phyloP scores from a whole-genome alignment of 495 filamentous ascomycete genomes.

The Xylaria longipes region DNA sequence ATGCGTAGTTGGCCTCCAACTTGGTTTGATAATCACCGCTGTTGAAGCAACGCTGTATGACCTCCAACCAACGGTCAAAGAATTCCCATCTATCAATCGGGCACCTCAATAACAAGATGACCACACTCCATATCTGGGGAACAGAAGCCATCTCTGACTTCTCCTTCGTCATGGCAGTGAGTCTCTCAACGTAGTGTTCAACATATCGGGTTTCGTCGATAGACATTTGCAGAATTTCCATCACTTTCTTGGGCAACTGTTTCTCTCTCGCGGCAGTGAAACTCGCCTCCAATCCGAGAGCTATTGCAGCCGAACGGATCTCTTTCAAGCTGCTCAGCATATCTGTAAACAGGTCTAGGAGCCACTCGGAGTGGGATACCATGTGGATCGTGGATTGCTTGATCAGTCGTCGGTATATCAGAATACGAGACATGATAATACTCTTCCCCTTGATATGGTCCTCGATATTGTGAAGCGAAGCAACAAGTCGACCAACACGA shows the following conservation, averaged over 20 bases:
- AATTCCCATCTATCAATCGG: conserved; percentile 75
- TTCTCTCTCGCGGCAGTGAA: conserved; percentile 68
- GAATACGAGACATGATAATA: conserved; percentile 73
- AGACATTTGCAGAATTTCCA: conserved; percentile 66
- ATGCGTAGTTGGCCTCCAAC: conserved; percentile 77
- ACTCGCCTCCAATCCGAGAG: conserved; percentile 71
- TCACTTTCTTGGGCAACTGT: conserved; percentile 66
- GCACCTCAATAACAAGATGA: conserved; percentile 75
- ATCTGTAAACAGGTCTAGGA: conserved; percentile 78
- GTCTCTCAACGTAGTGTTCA: conserved; percentile 67
- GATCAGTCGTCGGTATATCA: conserved; percentile 77
- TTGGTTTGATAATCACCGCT: conserved; percentile 74
- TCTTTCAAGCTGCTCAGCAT: conserved; percentile 81
- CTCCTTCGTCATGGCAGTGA: conserved; percentile 71
- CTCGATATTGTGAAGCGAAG: conserved; percentile 72
- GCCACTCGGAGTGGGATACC: conserved; percentile 71
- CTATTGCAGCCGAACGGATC: conserved; percentile 73
- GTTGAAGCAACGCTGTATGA: conserved; percentile 87
- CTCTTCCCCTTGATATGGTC: conserved; percentile 76
- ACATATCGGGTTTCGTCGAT: conserved; percentile 64
- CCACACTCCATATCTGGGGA: conserved; percentile 87
- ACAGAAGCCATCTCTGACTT: conserved; percentile 69
- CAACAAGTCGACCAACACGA: conserved; percentile 70
- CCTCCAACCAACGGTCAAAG: conserved; percentile 71
- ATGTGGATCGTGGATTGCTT: conserved; percentile 71